These are phyloP conservation scores for Scopulariopsis brevicaulis DNA, from an alignment of 2,329 filamentous ascomycete species.

Conservation along the genomic window DNA sequence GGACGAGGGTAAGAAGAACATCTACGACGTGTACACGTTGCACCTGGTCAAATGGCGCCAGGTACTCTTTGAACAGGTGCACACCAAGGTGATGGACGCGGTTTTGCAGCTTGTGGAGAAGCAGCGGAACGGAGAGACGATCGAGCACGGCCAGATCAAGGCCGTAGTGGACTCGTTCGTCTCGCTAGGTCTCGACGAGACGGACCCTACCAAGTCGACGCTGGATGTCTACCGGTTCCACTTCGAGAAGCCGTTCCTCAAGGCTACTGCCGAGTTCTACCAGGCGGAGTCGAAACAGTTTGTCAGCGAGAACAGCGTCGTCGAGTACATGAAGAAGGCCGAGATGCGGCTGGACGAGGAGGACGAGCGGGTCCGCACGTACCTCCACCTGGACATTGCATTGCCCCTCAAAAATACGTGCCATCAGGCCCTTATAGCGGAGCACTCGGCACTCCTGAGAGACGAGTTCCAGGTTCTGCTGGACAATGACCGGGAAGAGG, in stretches of 20 bases:
- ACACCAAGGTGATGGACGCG: conserved; percentile 84
- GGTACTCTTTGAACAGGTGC: conserved; percentile 77
- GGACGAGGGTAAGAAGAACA: conserved; percentile 95
- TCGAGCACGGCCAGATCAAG: conserved; percentile 95
- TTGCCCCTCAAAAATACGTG: conserved; percentile 75
- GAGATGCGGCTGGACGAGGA: conserved; percentile 83
- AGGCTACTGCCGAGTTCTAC: conserved; percentile 77
- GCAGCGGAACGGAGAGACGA: conserved; percentile 93
- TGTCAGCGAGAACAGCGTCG: conserved; percentile 90
- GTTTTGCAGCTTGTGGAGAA: conserved; percentile 94
- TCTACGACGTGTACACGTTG: conserved; percentile 95
- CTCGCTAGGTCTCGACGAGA: conserved; percentile 85
- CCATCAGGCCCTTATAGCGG: conserved; percentile 78
- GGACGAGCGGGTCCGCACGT: conserved; percentile 85
- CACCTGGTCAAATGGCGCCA: conserved; percentile 93
- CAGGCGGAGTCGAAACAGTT: conserved; percentile 87
- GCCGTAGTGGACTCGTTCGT: conserved; percentile 95
- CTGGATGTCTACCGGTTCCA: conserved; percentile 88
- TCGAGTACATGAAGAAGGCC: conserved; percentile 99
- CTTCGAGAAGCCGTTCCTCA: conserved; percentile 88
- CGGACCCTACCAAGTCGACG: conserved; percentile 85
- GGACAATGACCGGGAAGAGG: conserved; percentile 88
- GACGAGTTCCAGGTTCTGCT: conserved; percentile 94
- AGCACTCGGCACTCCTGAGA: conserved; percentile 73
- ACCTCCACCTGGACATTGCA: conserved; percentile 84